Conservation (phyloP, 257 asterid species). For the Handroanthus guayacan region DNA sequence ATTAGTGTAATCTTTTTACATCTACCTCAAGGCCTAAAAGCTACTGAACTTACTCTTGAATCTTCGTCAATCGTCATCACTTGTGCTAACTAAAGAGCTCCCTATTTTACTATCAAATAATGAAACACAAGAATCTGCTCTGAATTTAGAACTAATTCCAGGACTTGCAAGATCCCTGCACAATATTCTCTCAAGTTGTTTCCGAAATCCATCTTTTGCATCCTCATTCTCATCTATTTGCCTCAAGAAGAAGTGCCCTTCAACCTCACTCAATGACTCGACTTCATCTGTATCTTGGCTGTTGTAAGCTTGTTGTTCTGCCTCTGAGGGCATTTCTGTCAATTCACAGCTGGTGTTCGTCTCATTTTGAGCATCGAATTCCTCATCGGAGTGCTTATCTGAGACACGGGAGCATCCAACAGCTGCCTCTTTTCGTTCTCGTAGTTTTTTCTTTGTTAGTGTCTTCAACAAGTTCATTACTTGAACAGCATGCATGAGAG, state of each 20-base stretch:
- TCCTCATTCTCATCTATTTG: conserved; percentile 61
- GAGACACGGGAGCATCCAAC: conserved; percentile 49
- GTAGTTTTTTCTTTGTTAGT: conserved; percentile 59
- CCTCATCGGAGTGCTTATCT: conserved; percentile 42
- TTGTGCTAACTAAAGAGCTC: conserved; percentile 54
- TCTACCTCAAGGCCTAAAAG: conserved; percentile 28
- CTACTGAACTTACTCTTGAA: conserved; percentile 37
- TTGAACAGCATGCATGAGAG: conserved; percentile 93
- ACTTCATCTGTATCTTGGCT: conserved; percentile 67
- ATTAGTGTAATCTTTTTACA: not conserved
- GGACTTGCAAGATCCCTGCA: conserved; percentile 66
- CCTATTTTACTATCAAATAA: conserved; percentile 51
- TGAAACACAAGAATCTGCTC: conserved; percentile 45
- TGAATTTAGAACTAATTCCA: conserved; percentile 20
- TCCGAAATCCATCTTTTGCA: conserved; percentile 77
- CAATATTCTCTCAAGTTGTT: conserved; percentile 71
- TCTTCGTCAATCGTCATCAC: conserved; percentile 66
- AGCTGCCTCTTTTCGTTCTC: conserved; percentile 67
- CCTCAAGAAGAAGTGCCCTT: conserved; percentile 64
- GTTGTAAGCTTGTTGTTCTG: conserved; percentile 41
- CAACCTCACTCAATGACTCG: conserved; percentile 72
- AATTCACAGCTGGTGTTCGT: conserved; percentile 65
- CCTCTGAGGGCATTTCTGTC: conserved; percentile 52
- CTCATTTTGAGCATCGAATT: conserved; percentile 53
- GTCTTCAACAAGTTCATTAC: conserved; percentile 85